phyloP scores from a whole-genome alignment of 805 yeast species.

The Wickerhamomyces ciferrii region DNA sequence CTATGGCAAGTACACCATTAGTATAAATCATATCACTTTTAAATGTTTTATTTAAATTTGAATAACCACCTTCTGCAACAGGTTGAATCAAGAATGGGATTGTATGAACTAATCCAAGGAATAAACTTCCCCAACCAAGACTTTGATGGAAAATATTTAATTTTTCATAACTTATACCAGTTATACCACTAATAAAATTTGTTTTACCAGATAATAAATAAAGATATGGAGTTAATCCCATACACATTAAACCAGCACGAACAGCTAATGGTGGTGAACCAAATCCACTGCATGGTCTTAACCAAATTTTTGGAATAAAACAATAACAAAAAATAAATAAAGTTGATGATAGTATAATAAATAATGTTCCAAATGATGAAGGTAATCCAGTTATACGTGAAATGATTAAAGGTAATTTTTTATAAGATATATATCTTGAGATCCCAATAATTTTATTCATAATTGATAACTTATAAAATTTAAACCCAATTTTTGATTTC shows the following conservation, averaged over 20 bases:
- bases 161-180: slow-evolving; percentile 54
- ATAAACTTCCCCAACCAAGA: slow-evolving; percentile 33
- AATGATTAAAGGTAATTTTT: slow-evolving; percentile 24
- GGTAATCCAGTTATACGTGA: slow-evolving; percentile 33
- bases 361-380: slow-evolving; percentile 29
- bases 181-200: slow-evolving; percentile 40
- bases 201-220: slow-evolving; percentile 47
- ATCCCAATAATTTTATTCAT: slow-evolving; percentile 22
- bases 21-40: slow-evolving; percentile 18
- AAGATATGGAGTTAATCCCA: slow-evolving; percentile 45
- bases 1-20: slow-evolving; percentile 45
- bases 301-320: slow-evolving; percentile 44
- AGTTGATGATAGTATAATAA: slow-evolving; percentile 26
- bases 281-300: slow-evolving; percentile 46
- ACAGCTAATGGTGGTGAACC: slow-evolving; percentile 58
- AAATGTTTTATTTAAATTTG: slow-evolving; percentile 19
- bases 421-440: slow-evolving; percentile 26
- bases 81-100: slow-evolving; percentile 44
- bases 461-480: not conserved
- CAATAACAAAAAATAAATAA: slow-evolving; percentile 28
- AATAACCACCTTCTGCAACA: slow-evolving; percentile 42
- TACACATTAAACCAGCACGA: slow-evolving; percentile 45
- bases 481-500: slow-evolving; percentile 8
- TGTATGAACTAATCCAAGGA: slow-evolving; percentile 43
- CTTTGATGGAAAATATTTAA: slow-evolving; percentile 44